Conservation (phyloP, 192 early-diverging fungal genomes). For the Backusella macrospora region DNA sequence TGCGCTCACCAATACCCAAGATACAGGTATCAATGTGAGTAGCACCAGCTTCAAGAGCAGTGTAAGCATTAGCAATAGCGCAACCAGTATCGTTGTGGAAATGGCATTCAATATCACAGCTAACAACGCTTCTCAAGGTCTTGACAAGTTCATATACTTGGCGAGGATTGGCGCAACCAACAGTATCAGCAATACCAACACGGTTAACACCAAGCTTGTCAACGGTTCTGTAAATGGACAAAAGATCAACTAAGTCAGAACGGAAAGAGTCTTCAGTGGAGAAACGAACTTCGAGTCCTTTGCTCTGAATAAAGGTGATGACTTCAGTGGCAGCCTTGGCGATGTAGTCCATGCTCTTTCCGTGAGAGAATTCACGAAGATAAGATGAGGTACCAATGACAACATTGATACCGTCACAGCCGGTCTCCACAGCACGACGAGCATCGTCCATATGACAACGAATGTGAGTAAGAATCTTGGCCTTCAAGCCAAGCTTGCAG, state of each 20-base stretch:
- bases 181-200: conserved; percentile 98
- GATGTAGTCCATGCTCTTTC: conserved; percentile 99
- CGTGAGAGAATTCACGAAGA: conserved; percentile 97
- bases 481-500: conserved; percentile 90
- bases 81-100: conserved; percentile 99
- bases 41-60: conserved; percentile 96
- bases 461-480: conserved; percentile 96
- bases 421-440: conserved; percentile 92
- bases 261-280: conserved; percentile 99
- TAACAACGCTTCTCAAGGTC: conserved; percentile 92
- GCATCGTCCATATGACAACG: conserved; percentile 99
- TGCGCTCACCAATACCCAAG: conserved; percentile 97
- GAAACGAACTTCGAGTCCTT: conserved; percentile 97
- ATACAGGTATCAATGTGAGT: conserved; percentile 99
- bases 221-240: conserved; percentile 93
- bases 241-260: conserved; percentile 93
- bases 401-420: conserved; percentile 95
- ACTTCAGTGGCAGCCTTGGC: conserved; percentile 95
- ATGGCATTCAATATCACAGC: conserved; percentile 98
- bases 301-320: conserved; percentile 92
- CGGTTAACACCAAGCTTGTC: conserved; percentile 98
- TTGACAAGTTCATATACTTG: conserved; percentile 98
- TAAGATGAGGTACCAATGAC: conserved; percentile 97
- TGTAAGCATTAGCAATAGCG: conserved; percentile 97
- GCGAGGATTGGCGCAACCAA: conserved; percentile 96